phyloP scores from a whole-genome alignment of 352 stramenopile species.

The Phytophthora sojae region DNA sequence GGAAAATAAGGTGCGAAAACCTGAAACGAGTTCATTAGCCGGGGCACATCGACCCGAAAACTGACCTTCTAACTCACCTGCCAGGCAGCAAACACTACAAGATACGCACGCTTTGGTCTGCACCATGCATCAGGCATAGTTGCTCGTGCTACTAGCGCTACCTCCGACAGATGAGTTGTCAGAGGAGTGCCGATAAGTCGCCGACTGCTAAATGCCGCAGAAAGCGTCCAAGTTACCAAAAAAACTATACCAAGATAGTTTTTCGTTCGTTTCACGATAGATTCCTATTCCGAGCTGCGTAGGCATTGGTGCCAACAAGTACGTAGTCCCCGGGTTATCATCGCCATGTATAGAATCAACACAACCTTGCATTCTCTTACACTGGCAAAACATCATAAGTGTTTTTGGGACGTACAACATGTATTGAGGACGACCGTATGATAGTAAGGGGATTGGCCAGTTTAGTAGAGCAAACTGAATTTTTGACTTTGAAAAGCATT shows the following conservation, averaged over 20 bases:
- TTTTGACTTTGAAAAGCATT: too few species aligned
- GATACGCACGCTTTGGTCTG: background rate
- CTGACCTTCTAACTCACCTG: slow-evolving; percentile 17
- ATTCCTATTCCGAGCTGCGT: background rate
- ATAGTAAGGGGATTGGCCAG: too few species aligned
- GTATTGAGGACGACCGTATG: too few species aligned
- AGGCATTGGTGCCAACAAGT: background rate
- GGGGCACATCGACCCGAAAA: background rate
- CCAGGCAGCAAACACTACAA: slow-evolving; percentile 5
- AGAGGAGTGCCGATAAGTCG: background rate
- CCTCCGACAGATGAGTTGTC: background rate
- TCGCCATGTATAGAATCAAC: background rate
- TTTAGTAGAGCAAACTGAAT: too few species aligned
- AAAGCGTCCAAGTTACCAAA: background rate
- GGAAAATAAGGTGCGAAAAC: slow-evolving; percentile 1
- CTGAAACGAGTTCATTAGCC: slow-evolving; percentile 3
- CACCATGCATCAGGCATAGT: background rate
- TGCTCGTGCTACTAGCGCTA: background rate
- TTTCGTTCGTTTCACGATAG: background rate
- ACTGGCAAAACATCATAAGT: background rate
- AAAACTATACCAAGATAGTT: background rate
- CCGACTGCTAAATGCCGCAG: background rate
- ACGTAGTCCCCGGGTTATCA: background rate
- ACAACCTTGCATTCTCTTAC: background rate
- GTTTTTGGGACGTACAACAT: too few species aligned